Base-by-base conservation (phyloP, 257 asterid species). In the Asclepias syriaca region DNA sequence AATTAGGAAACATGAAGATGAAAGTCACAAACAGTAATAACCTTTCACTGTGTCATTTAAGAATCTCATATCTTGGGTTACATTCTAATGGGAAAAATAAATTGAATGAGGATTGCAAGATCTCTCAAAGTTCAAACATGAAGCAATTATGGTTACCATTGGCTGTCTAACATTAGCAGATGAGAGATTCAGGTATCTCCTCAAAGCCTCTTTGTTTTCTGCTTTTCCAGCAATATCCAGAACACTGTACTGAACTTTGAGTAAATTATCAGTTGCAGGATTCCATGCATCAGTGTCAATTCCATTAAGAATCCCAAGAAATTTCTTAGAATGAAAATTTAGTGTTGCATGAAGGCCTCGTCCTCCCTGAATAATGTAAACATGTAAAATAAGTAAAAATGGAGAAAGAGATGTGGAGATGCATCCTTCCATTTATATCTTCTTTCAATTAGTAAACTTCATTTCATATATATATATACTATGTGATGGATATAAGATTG, bases 281-380 rank as follows among this genome's bases (percentile, higher is more conserved):
- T 95, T 90, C 99, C 98, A 95, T 21, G 96, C 85, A 71, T 87
- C 97, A 76, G 89, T 84, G 83, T 95, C 99, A 72, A 95, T 95
- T 77, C 99, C 99, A 74, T 95, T 95, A 77, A 95, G 84, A 76
- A 95, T 86, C 37, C 99, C 99, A 61, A 85, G 92, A 75, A 95
- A 91, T 75, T 95, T 91, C 85, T 85, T 91, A 27, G 93, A 74
- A 80, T 95, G 90, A 74, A 90, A 77, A 68, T 86, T 85, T 58
- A 95, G 89, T 58, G 97, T 91, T 57, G 87, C 64, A 65, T 87
- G 86, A 79, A 95, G 85, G 77, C 98, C 98, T 68, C 77, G 78
- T 72, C 98, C 99, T 72, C 92, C 97, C 99, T 95, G 87, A 55
- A 80, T 74, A 82, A 55, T 75, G 85, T 48, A 72, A 71, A 77